These are phyloP conservation scores for Apiospora arundinis DNA, from an alignment of 2,329 filamentous ascomycete species.

Conservation along the genomic window DNA sequence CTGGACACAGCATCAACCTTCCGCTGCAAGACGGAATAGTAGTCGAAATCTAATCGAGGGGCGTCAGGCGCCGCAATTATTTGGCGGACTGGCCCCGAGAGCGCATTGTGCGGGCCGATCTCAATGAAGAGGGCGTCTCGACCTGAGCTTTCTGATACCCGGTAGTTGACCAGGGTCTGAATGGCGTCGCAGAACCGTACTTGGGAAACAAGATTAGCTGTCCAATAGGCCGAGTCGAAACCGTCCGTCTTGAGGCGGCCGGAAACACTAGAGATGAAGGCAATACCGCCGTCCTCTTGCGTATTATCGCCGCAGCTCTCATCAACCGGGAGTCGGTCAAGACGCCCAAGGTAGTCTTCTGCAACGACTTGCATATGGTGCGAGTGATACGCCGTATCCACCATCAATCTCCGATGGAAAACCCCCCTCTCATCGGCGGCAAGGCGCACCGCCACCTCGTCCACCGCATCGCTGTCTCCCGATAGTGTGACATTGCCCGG, in stretches of 20 bases:
- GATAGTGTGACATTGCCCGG: too few species aligned
- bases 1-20: constrained; percentile 28
- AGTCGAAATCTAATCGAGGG: too few species aligned
- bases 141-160: neutral
- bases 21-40: too few species aligned
- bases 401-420: constrained; percentile 35
- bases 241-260: constrained; percentile 18
- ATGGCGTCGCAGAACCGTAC: neutral
- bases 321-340: too few species aligned
- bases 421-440: constrained; percentile 16
- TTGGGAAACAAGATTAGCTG: neutral
- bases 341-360: constrained; percentile 29
- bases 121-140: neutral
- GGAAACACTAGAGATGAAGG: neutral
- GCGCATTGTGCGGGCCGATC: constrained; percentile 7
- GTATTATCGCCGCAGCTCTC: too few species aligned
- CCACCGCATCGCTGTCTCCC: too few species aligned
- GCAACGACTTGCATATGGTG: constrained; percentile 35
- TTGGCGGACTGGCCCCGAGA: constrained; percentile 1
- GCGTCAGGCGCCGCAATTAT: neutral
- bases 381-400: constrained; percentile 35
- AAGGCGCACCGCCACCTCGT: too few species aligned
- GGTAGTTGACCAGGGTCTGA: neutral
- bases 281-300: neutral
- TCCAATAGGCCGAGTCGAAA: constrained; percentile 34